phyloP scores from a whole-genome alignment of 148 eudicot genomes.

The Cornus kousa region DNA sequence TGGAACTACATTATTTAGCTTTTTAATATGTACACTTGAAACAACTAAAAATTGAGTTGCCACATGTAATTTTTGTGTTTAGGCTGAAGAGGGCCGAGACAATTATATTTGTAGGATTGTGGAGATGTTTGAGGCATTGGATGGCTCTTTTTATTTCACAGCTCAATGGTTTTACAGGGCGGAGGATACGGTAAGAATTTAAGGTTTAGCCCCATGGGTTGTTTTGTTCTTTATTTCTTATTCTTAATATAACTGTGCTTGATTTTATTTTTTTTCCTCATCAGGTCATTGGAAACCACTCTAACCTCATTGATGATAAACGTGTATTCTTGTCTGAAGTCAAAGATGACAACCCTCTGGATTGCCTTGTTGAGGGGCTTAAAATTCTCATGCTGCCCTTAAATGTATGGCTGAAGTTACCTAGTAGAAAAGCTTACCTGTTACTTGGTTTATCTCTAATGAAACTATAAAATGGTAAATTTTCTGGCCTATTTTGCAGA shows the following conservation, averaged over 20 bases:
- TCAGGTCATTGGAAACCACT: conserved; percentile 49
- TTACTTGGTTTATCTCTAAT: background rate
- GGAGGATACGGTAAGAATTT: conserved; percentile 58
- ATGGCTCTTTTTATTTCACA: conserved; percentile 44
- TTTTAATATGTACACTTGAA: too few relatives aligned
- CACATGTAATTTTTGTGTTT: background rate
- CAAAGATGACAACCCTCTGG: conserved; percentile 71
- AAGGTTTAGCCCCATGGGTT: background rate
- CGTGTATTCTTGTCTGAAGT: conserved; percentile 63
- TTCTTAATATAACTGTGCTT: background rate
- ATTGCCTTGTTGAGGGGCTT: conserved; percentile 55
- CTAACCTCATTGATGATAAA: conserved; percentile 39
- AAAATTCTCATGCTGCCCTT: conserved; percentile 38
- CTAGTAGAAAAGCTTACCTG: background rate
- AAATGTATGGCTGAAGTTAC: conserved; percentile 39
- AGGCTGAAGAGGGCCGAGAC: conserved; percentile 49
- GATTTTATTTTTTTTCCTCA: background rate
- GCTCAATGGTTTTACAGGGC: conserved; percentile 86
- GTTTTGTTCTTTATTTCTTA: background rate
- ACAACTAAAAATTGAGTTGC: background rate
- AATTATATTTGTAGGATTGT: conserved; percentile 59
- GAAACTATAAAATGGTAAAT: background rate
- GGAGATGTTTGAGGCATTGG: conserved; percentile 67
- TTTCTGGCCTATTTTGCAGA: conserved; percentile 30
- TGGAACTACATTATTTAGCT: background rate